These are phyloP conservation scores for Bipolaris gigantea DNA, from an alignment of 2,329 filamentous ascomycete genomes.

Conservation along the genomic window DNA sequence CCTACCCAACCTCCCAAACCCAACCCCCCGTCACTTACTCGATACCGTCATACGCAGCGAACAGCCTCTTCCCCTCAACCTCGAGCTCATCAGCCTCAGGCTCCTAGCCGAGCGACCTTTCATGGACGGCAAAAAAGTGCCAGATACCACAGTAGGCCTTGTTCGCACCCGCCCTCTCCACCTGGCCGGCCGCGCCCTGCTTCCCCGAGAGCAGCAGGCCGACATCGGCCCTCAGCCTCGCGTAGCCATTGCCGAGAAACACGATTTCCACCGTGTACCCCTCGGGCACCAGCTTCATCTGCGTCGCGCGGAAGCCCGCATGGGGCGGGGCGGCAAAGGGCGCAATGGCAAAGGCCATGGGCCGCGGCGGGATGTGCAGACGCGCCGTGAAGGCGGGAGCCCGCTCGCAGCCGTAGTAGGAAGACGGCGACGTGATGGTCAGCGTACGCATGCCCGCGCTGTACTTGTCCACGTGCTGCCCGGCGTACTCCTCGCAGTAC, in stretches of 20 bases:
- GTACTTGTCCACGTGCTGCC: slow-evolving; percentile 34
- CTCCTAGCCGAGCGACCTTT: too few species aligned
- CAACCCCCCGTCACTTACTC: too few species aligned
- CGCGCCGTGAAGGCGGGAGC: slow-evolving; percentile 27
- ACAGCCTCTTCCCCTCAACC: too few species aligned
- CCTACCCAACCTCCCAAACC: too few species aligned
- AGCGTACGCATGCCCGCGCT: slow-evolving; percentile 31
- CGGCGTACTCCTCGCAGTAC: slow-evolving; percentile 24
- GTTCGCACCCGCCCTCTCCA: too few species aligned
- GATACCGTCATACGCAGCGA: too few species aligned
- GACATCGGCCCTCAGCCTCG: slow-evolving; percentile 31
- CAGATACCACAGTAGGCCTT: too few species aligned
- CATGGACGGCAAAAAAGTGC: too few species aligned
- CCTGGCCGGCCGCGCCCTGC: not conserved
- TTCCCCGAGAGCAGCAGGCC: slow-evolving; percentile 33
- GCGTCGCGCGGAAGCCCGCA: slow-evolving; percentile 28
- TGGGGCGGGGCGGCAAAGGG: slow-evolving; percentile 31
- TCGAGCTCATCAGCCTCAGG: too few species aligned
- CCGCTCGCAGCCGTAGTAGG: not conserved
- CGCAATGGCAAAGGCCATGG: slow-evolving; percentile 22
- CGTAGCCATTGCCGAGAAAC: slow-evolving; percentile 37
- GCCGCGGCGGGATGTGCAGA: slow-evolving; percentile 33
- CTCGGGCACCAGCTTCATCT: slow-evolving; percentile 26
- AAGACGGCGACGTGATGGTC: slow-evolving; percentile 7
- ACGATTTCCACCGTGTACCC: slow-evolving; percentile 30